These are phyloP conservation scores for Arthrobotrys sinensis DNA, from an alignment of 2,329 filamentous ascomycete genomes.

Conservation along the genomic window DNA sequence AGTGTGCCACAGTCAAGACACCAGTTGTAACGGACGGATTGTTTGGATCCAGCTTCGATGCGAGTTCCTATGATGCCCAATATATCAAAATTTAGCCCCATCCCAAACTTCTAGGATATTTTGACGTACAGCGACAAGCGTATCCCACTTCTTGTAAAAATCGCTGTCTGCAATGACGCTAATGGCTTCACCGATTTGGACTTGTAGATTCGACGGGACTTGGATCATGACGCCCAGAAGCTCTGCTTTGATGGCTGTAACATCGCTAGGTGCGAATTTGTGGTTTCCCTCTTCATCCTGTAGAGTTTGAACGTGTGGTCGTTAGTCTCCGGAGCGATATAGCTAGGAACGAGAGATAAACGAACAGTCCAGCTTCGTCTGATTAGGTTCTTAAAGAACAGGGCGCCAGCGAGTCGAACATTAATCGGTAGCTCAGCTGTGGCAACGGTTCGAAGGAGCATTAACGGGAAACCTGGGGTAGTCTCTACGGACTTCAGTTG, in stretches of 20 bases:
- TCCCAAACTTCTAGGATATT: neutral
- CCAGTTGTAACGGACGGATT: slow-evolving; percentile 73
- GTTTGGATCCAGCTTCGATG: slow-evolving; percentile 75
- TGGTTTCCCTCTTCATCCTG: slow-evolving; percentile 93
- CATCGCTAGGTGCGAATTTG: slow-evolving; percentile 86
- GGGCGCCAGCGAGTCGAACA: slow-evolving; percentile 86
- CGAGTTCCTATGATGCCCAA: slow-evolving; percentile 50
- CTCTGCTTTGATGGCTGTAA: slow-evolving; percentile 91
- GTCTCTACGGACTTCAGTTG: slow-evolving; percentile 86
- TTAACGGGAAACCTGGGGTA: slow-evolving; percentile 89
- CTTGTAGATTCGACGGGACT: slow-evolving; percentile 87
- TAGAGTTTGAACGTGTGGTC: slow-evolving; percentile 22
- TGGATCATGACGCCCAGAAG: slow-evolving; percentile 97
- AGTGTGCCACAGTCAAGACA: slow-evolving; percentile 96
- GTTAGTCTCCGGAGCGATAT: neutral
- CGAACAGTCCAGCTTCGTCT: slow-evolving; percentile 88
- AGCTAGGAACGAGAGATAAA: slow-evolving; percentile 60
- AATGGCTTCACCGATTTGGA: slow-evolving; percentile 95
- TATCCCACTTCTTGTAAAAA: slow-evolving; percentile 96
- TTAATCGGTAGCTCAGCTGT: slow-evolving; percentile 79
- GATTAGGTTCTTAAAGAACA: slow-evolving; percentile 99
- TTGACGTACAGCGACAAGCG: slow-evolving; percentile 81
- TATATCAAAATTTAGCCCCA: neutral
- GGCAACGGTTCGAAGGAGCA: slow-evolving; percentile 90
- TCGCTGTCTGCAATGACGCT: slow-evolving; percentile 98